Percentiles rank a stretch among this genome's conserved stretches.
phyloP scores from a whole-genome alignment of 2,329 filamentous ascomycete genomes.

The Aspergillus floridensis region DNA sequence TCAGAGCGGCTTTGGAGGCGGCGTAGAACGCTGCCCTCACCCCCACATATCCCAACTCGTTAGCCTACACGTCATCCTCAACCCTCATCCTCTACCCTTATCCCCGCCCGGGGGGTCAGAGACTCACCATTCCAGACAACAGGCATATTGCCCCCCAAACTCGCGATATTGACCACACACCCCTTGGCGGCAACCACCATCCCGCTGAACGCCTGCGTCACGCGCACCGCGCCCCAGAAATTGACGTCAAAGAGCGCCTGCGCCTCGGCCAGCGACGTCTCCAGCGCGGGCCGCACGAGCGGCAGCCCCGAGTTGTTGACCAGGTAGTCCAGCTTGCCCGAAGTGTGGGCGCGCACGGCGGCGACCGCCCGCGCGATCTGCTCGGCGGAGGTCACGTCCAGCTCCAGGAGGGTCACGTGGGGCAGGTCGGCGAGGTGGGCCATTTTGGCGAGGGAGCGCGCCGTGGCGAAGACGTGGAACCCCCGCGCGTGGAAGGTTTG shows the following conservation, averaged over 20 bases:
- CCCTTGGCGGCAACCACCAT: slow-evolving; percentile 27
- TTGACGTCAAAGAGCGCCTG: slow-evolving; percentile 44
- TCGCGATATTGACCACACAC: slow-evolving; percentile 27
- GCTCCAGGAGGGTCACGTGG: slow-evolving; percentile 27
- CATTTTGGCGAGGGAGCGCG: slow-evolving; percentile 34
- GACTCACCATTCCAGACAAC: slow-evolving; percentile 10
- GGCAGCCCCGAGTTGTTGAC: slow-evolving; percentile 46
- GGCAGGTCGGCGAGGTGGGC: slow-evolving; percentile 20
- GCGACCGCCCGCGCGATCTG: slow-evolving; percentile 31
- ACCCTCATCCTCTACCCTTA: too few species aligned
- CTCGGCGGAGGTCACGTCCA: slow-evolving; percentile 31
- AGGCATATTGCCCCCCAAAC: slow-evolving; percentile 20
- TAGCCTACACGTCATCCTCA: background rate
- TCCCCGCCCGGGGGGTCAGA: too few species aligned
- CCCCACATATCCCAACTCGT: background rate
- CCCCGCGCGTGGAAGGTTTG: slow-evolving; percentile 34
- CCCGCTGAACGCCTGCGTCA: slow-evolving; percentile 39
- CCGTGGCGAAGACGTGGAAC: slow-evolving; percentile 41
- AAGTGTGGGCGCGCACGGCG: slow-evolving; percentile 25
- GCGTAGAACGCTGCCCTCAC: slow-evolving; percentile 13
- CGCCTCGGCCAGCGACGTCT: slow-evolving; percentile 35
- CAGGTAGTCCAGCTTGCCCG: slow-evolving; percentile 38
- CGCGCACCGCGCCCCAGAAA: slow-evolving; percentile 37
- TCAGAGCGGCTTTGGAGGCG: slow-evolving; percentile 26
- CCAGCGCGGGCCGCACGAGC: slow-evolving; percentile 38